Evolutionary conservation across 1,284 basidiomycete genomes (phyloP).

Genomic region (Rhodotorula sp.): DNA sequence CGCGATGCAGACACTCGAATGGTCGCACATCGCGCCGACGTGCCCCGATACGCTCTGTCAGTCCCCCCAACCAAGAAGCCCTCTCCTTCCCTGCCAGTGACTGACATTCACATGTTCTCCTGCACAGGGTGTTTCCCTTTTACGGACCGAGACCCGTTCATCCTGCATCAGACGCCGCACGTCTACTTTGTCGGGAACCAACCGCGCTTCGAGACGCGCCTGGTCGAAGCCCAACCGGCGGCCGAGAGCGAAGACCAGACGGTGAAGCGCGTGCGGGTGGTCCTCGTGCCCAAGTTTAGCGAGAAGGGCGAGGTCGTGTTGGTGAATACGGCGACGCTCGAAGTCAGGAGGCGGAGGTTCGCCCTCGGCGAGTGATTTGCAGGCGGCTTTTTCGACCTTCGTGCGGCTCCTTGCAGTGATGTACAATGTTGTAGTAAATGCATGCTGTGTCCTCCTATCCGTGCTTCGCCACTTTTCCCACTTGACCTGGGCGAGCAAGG

Average conservation of each 20-base stretch:
- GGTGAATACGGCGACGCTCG: conserved; percentile 61
- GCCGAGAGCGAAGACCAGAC: conserved; percentile 28
- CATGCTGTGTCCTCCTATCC: not conserved
- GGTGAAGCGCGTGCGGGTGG: conserved; percentile 58
- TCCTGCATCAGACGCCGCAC: conserved; percentile 77
- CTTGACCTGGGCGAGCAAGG: no score
- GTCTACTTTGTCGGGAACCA: conserved; percentile 93
- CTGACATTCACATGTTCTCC: not conserved
- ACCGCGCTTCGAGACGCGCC: conserved; percentile 70
- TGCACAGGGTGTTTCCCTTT: conserved; percentile 87
- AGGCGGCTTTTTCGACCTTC: not conserved
- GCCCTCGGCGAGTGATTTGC: conserved; percentile 6
- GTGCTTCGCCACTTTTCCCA: no score
- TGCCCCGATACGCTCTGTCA: conserved; percentile 90
- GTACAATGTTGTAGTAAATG: not conserved
- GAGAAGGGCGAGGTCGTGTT: conserved; percentile 63
- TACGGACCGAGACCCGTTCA: conserved; percentile 82
- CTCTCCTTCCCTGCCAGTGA: not conserved
- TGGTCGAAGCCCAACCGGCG: conserved; percentile 56
- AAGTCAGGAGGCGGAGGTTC: conserved; percentile 50
- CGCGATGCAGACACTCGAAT: conserved; percentile 75
- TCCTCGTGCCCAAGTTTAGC: conserved; percentile 80
- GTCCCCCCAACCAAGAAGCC: conserved; percentile 27
- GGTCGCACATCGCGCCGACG: conserved; percentile 95
- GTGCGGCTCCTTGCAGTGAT: no score